Conservation (phyloP, 2,329 filamentous ascomycete genomes). For the Colletotrichum caudatum region DNA sequence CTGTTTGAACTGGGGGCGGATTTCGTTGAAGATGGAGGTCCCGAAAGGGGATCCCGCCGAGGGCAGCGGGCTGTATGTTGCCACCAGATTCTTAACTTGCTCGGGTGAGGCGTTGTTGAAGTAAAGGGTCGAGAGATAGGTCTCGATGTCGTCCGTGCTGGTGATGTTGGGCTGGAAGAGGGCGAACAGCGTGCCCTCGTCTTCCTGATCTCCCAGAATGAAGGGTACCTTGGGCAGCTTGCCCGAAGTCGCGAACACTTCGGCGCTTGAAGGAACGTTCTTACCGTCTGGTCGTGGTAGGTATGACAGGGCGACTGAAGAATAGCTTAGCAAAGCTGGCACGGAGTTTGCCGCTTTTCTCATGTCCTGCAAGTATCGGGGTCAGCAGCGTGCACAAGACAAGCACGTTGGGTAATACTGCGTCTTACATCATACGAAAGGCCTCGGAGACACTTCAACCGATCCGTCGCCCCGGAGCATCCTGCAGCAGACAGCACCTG, state of each 20-base stretch:
- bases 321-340: conserved; percentile 67
- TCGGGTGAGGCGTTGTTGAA: conserved; percentile 45
- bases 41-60: conserved; percentile 70
- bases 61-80: conserved; percentile 63
- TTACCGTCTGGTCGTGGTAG: conserved; percentile 71
- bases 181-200: conserved; percentile 74
- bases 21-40: conserved; percentile 67
- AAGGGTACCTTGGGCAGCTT: conserved; percentile 70
- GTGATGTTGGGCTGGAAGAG: conserved; percentile 70
- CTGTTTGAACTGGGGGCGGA: conserved; percentile 74
- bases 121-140: conserved; percentile 67
- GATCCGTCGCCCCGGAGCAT: conserved; percentile 61
- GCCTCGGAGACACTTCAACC: conserved; percentile 66
- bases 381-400: conserved; percentile 66
- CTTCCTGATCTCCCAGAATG: conserved; percentile 73
- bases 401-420: conserved; percentile 44
- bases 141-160: conserved; percentile 60
- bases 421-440: conserved; percentile 67
- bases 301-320: conserved; percentile 69
- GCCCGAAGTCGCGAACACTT: conserved; percentile 59
- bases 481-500: conserved; percentile 63
- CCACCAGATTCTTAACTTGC: conserved; percentile 62
- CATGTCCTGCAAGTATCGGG: conserved; percentile 64
- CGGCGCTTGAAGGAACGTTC: conserved; percentile 64
- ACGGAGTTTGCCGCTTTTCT: conserved; percentile 67